Conservation (phyloP, 371 early-diverging fungal genomes). For the Apophysomyces ossiformis region DNA sequence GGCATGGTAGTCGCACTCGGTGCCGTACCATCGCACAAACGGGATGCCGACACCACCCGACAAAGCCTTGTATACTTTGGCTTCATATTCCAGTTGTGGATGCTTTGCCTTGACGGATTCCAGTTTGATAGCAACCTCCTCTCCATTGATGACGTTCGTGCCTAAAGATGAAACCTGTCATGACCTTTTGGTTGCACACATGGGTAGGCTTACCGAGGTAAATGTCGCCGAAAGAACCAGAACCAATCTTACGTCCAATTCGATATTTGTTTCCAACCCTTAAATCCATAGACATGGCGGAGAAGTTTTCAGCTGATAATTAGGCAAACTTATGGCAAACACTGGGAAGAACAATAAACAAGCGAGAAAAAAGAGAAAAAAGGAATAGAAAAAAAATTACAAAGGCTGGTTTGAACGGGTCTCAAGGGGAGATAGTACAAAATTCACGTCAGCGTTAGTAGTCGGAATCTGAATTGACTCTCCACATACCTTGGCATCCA, state of each 20-base stretch:
- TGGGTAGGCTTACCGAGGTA: slow-evolving; percentile 80
- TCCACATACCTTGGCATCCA: not conserved
- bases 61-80: slow-evolving; percentile 92
- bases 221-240: slow-evolving; percentile 99
- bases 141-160: slow-evolving; percentile 89
- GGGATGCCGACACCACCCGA: slow-evolving; percentile 97
- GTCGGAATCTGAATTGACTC: too few relatives aligned
- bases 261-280: slow-evolving; percentile 93
- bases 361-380: slow-evolving; percentile 5
- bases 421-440: too few relatives aligned
- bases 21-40: slow-evolving; percentile 93
- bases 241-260: slow-evolving; percentile 97
- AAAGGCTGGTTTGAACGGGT: too few relatives aligned
- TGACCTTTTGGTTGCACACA: not conserved
- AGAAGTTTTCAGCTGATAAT: not conserved
- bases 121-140: slow-evolving; percentile 97
- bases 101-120: slow-evolving; percentile 93
- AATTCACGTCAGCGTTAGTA: too few relatives aligned
- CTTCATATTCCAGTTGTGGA: slow-evolving; percentile 97
- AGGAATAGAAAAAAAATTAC: not conserved
- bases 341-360: not conserved
- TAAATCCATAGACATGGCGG: slow-evolving; percentile 45
- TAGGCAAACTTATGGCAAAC: not conserved
- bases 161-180: slow-evolving; percentile 43
- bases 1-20: slow-evolving; percentile 93